Conservation (phyloP, 768 basidiomycete genomes). For the Kwoniella mangroviensis region DNA sequence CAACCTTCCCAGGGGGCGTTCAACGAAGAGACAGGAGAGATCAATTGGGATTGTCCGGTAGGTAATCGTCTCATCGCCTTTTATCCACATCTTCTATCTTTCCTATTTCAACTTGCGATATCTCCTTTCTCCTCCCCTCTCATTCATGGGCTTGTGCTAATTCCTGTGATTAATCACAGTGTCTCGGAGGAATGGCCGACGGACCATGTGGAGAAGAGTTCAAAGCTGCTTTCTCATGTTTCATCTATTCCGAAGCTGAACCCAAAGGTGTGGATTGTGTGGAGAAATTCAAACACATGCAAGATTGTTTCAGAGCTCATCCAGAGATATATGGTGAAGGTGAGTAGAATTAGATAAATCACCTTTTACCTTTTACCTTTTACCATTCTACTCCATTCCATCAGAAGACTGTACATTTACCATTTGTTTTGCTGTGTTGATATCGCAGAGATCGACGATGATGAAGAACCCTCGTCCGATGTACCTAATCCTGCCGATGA, state of each 20-base stretch:
- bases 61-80: constrained; percentile 18
- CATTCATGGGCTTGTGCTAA: neutral
- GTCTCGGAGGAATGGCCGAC: constrained; percentile 97
- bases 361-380: neutral
- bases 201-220: constrained; percentile 94
- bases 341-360: constrained; percentile 58
- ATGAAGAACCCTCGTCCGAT: constrained; percentile 11
- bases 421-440: neutral
- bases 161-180: constrained; percentile 55
- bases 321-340: constrained; percentile 96
- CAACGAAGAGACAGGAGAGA: constrained; percentile 96
- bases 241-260: constrained; percentile 89
- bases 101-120: too few relatives aligned
- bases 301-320: constrained; percentile 93
- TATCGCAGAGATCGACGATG: constrained; percentile 46
- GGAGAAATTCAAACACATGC: constrained; percentile 97
- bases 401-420: neutral
- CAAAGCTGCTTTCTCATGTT: constrained; percentile 94
- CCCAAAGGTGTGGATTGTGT: constrained; percentile 98
- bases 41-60: constrained; percentile 97
- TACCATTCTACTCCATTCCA: neutral
- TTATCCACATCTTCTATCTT: too few relatives aligned
- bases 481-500: constrained; percentile 6
- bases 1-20: constrained; percentile 66
- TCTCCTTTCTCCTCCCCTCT: too few relatives aligned